A percentile compares a stretch with the other conserved stretches of the same genome.
phyloP scores from a whole-genome alignment of 768 basidiomycete species.

The Amanita molliuscula region DNA sequence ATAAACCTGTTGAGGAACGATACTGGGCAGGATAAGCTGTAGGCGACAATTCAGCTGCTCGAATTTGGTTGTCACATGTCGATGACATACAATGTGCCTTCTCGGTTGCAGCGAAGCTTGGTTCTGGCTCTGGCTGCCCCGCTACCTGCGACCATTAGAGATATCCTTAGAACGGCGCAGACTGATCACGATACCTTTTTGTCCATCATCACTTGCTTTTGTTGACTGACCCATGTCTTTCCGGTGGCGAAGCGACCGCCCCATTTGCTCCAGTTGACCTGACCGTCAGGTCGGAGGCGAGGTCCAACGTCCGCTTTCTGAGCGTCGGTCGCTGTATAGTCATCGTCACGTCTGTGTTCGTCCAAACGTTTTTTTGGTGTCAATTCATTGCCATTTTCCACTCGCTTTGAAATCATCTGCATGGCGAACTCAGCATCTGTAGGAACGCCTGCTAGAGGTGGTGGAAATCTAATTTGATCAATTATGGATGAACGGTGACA shows the following conservation, averaged over 20 bases:
- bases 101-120: conserved; percentile 5
- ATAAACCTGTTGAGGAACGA: conserved; percentile 42
- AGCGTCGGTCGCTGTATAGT: background rate
- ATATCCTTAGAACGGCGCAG: conserved; percentile 5
- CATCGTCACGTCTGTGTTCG: background rate
- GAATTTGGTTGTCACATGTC: background rate
- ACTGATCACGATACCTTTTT: conserved; percentile 20
- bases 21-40: conserved; percentile 55
- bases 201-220: conserved; percentile 27
- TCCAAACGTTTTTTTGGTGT: conserved; percentile 14
- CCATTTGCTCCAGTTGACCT: conserved; percentile 49
- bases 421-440: conserved; percentile 67
- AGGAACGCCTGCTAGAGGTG: conserved; percentile 40
- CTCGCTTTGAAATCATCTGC: conserved; percentile 52
- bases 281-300: conserved; percentile 1
- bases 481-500: background rate
- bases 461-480: conserved; percentile 28
- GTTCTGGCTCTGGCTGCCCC: conserved; percentile 13
- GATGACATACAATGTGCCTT: conserved; percentile 24
- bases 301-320: conserved; percentile 10
- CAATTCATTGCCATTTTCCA: conserved; percentile 43
- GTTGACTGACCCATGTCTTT: conserved; percentile 31
- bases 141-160: background rate
- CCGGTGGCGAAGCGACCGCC: conserved; percentile 34
- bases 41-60: background rate